Evolutionary conservation across 1,284 basidiomycete species (phyloP), one percentile per base, ranked within the genome.

Genomic region (Xerocomus nothofagi): DNA sequence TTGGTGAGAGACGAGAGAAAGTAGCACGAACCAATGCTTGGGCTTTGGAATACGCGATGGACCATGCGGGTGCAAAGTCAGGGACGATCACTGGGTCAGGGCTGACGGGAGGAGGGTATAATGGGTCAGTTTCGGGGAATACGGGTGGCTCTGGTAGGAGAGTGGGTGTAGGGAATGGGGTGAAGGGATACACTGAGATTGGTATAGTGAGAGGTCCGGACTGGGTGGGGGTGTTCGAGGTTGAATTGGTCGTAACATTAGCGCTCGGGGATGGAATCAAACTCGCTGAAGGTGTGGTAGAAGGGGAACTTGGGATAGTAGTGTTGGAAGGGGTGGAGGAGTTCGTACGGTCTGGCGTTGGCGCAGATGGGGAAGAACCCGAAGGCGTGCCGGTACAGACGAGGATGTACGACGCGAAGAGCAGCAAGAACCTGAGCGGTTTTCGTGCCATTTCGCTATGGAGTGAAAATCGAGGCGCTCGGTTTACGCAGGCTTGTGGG

Each of bases 11-110:
- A n/a, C n/a, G n/a, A n/a, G n/a, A 31, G 9, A 31, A 29, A 15
- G 31, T 0, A 8, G 34, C 3, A 57, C 71, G 15, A 40, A 71
- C 71, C 59, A 71, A 57, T 15, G 58, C 46, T 52, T 62, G 61
- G 6, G 75, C 75, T 44, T 70, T 71, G 34, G 62, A 47, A 46
- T 73, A 70, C 6, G 75, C 75, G 2, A 33, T 44, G 7, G 65
- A 62, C 75, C 75, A 77, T 18, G 76, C 73, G 1, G 63, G 65
- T 0, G 62, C 68, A 42, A 78, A 77, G 65, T 77, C 73, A 6
- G 76, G 76, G 0, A 78, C 62, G 12, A 73, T 7, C 1, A 10
- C 31, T 18, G 63, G 63, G 23, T 70, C 66, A 2, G 67, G 33
- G 20, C 51, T 62, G 7, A 57, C 61, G 0, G 66, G 50, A 6